Base-by-base conservation (phyloP, 1,284 basidiomycete species). In the Violaceomyces palustris region DNA sequence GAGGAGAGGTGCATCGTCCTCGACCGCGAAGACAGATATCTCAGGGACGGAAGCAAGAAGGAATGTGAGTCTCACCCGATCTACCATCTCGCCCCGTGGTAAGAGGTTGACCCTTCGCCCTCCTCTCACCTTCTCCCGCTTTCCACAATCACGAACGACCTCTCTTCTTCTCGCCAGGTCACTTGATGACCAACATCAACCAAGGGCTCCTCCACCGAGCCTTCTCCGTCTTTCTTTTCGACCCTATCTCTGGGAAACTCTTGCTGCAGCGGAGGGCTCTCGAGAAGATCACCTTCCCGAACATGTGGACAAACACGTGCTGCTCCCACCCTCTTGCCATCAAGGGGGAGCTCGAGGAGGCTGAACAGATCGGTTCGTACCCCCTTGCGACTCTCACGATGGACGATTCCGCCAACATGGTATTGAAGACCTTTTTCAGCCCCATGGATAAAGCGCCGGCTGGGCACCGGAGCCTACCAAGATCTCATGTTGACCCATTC, bases 301-400 rank as follows among this genome's bases (percentile, higher is more conserved):
- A 88, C 73, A 92, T 97, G 89, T 99, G 94, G 94, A 99, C 94
- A 30, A 99, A 99, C 76, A 98, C 94, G 3, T 99, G 94, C 75
- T 98, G 94, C 78, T 94, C 89, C 24, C 94, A 98, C 72, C 94
- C 94, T 14, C 79, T 99, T 42, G 76, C 76, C 32, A 78, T 78
- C 61, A 74, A 75, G 54, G 84, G 87, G 58, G 94, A 98, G 76
- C 87, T 92, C 45, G 73, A 75, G 27, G 72, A 71, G 35, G 74
- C 80, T 67, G 80, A 84, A 27, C 88, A 94, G 74, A 81, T 83
- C 30, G 64, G 61, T 50, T 39, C 29, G 50, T 50, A 6, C 35
- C 12, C 28, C 34, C 21, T 24, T 17, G 10, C 10, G 9, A 3
- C n/a, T 38, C n/a, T n/a, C n/a, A n/a, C n/a, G n/a, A n/a, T n/a